A percentile compares a stretch with the other conserved stretches of the same genome.
phyloP scores from a whole-genome alignment of 768 basidiomycete species.

The Tulasnella calospora region DNA sequence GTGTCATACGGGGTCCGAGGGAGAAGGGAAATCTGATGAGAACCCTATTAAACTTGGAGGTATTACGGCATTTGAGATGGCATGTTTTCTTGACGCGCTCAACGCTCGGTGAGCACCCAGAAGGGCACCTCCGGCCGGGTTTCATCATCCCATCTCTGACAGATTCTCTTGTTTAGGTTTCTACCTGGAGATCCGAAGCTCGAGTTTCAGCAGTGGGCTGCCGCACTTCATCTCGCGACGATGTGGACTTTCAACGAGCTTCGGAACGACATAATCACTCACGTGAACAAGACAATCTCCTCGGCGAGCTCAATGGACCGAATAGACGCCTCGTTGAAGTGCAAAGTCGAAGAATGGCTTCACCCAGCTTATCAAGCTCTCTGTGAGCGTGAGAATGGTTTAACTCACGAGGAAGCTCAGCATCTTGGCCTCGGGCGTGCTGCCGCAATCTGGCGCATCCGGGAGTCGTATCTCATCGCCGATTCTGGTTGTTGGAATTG shows the following conservation, averaged over 20 bases:
- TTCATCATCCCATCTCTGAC: not conserved
- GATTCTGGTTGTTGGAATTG: not conserved
- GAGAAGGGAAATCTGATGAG: slow-evolving; percentile 4
- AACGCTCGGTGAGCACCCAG: not conserved
- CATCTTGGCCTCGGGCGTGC: not conserved
- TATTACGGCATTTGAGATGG: slow-evolving; percentile 4
- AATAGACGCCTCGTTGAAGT: slow-evolving; percentile 7
- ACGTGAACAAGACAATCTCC: not conserved
- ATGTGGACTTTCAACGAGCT: slow-evolving; percentile 17
- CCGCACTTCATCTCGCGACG: slow-evolving; percentile 8
- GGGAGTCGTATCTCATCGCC: not conserved
- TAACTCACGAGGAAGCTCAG: not conserved
- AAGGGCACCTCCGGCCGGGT: too few relatives aligned
- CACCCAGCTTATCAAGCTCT: not conserved
- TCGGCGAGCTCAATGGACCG: not conserved
- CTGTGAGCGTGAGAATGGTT: not conserved
- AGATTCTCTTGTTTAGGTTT: not conserved
- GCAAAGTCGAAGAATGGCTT: slow-evolving; percentile 14
- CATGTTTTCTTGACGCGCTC: not conserved
- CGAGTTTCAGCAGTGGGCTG: not conserved
- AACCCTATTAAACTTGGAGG: not conserved
- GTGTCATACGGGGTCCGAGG: not conserved
- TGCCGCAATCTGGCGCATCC: not conserved
- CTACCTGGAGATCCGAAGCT: not conserved
- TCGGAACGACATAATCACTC: not conserved